These are phyloP conservation scores for Crassisporium funariophilum DNA, from an alignment of 768 basidiomycete genomes.

Conservation along the genomic window DNA sequence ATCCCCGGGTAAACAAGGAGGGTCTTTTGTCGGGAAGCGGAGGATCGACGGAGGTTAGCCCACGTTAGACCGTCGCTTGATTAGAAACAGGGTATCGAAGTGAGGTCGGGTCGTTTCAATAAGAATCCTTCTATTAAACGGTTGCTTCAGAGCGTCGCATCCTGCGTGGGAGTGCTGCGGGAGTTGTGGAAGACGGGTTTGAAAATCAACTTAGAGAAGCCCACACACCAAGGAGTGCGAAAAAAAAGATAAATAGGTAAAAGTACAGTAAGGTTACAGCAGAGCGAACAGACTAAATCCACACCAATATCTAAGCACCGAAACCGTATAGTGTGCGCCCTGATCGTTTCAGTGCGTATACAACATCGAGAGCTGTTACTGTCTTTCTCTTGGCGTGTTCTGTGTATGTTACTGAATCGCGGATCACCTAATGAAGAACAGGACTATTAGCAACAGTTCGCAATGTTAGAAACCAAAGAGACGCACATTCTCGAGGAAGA, in stretches of 20 bases:
- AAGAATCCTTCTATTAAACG: too few relatives aligned
- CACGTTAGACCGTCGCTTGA: background rate
- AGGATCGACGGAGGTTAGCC: constrained; percentile 37
- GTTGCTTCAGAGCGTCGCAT: too few relatives aligned
- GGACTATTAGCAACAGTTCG: constrained; percentile 1
- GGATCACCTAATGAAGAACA: constrained; percentile 62
- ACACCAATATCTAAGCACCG: constrained; percentile 63
- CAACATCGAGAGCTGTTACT: constrained; percentile 93
- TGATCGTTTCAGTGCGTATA: constrained; percentile 84
- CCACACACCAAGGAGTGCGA: too few relatives aligned
- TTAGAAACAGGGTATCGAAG: background rate
- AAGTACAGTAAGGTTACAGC: constrained; percentile 16
- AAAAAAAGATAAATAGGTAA: constrained; percentile 20
- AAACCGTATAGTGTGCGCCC: constrained; percentile 93
- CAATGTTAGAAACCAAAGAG: too few relatives aligned
- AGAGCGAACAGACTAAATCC: constrained; percentile 17
- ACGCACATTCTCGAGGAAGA: constrained; percentile 54
- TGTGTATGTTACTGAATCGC: constrained; percentile 96
- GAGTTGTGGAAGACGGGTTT: too few relatives aligned
- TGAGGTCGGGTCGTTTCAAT: too few relatives aligned
- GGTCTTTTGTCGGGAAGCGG: constrained; percentile 39
- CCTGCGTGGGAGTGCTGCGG: too few relatives aligned
- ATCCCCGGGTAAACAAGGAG: constrained; percentile 34
- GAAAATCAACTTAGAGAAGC: too few relatives aligned
- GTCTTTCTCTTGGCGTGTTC: constrained; percentile 97